Evolutionary conservation across 805 yeast species (phyloP).

Genomic region (Myxozyma sirexii): DNA sequence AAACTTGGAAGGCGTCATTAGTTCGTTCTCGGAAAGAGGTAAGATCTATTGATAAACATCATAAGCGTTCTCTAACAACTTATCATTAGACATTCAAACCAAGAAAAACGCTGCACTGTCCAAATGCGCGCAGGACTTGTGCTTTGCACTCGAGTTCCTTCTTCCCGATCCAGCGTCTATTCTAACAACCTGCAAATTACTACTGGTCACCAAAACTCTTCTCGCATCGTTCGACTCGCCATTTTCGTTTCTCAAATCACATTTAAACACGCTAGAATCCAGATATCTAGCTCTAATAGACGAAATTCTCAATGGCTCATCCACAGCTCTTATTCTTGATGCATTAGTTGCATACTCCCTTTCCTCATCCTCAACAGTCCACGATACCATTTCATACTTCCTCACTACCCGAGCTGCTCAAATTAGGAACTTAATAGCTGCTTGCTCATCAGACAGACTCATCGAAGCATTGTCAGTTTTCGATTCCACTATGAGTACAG

Average conservation of each 20-base stretch:
- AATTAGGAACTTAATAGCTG: not conserved
- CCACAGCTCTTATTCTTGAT: conserved; percentile 18
- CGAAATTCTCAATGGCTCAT: conserved; percentile 2
- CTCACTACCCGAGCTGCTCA: conserved; percentile 10
- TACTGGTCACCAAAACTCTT: conserved; percentile 9
- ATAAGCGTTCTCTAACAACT: not conserved
- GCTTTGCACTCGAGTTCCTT: conserved; percentile 19
- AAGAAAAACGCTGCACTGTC: conserved; percentile 9
- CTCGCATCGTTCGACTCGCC: not conserved
- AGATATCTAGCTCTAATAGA: not conserved
- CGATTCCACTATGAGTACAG: conserved; percentile 16
- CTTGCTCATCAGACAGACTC: conserved; percentile 1
- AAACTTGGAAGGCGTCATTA: not conserved
- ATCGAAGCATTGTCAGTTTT: conserved; percentile 15
- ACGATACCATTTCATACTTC: conserved; percentile 13
- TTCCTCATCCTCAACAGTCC: conserved; percentile 7
- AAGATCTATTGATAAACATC: not conserved
- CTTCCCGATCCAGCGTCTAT: conserved; percentile 10
- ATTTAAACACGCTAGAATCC: not conserved
- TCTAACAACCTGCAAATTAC: conserved; percentile 13
- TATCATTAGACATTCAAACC: conserved; percentile 8
- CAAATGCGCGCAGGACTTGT: conserved; percentile 18
- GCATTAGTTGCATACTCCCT: conserved; percentile 20
- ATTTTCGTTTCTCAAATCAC: not conserved
- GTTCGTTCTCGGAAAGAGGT: conserved; percentile 4